Evolutionary conservation across 2,329 filamentous ascomycete species (phyloP).

Genomic region (Neofusicoccum kwambonambiense): DNA sequence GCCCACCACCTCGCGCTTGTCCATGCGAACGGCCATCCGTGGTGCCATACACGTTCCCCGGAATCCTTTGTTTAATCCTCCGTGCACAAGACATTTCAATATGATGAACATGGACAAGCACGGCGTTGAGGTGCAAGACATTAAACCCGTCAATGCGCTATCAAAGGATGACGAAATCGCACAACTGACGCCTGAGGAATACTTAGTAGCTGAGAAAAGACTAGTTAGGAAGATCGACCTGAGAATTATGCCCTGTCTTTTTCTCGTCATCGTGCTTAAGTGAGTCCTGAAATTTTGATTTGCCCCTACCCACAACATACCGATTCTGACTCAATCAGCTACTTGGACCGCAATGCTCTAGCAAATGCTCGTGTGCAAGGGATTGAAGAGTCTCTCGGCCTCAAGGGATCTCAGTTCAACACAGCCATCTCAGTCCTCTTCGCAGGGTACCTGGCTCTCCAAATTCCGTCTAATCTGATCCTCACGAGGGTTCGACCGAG

Average conservation of each 20-base stretch:
- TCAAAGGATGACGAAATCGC: constrained; percentile 29
- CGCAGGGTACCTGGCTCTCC: constrained; percentile 39
- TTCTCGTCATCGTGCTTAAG: constrained; percentile 39
- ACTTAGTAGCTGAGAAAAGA: constrained; percentile 30
- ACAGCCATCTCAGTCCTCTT: constrained; percentile 62
- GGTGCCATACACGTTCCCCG: not conserved
- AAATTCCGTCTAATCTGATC: constrained; percentile 45
- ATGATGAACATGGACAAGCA: not conserved
- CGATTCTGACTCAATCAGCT: not conserved
- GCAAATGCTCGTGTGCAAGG: constrained; percentile 63
- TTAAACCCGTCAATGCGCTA: not conserved
- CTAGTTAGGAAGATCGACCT: constrained; percentile 32
- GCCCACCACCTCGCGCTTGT: not conserved
- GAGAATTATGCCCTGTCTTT: constrained; percentile 40
- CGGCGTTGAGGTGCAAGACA: not conserved
- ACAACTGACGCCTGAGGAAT: constrained; percentile 32
- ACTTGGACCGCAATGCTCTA: constrained; percentile 60
- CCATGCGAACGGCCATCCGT: not conserved
- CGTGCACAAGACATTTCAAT: not conserved
- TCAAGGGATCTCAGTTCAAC: not conserved
- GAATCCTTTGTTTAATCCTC: too few species aligned
- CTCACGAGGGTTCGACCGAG: constrained; percentile 27
- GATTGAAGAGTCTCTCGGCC: constrained; percentile 49
- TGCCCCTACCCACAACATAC: not conserved
- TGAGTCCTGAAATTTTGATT: constrained; percentile 19